Evolutionary conservation across 257 asterid species (phyloP).

Genomic region (Thymus mandschuricus): DNA sequence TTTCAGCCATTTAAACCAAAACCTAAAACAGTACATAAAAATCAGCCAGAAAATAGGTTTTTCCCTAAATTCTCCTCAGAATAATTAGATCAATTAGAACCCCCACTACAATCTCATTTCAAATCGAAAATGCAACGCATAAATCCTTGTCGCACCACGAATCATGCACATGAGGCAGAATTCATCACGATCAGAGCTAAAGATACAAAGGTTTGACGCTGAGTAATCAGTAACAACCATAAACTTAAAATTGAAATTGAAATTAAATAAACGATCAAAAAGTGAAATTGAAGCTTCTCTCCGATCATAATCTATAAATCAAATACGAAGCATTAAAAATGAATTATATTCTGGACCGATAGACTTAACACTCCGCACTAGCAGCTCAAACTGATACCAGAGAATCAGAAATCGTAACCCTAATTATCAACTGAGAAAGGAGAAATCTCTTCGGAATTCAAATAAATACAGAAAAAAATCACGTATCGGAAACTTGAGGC

Average conservation of each 20-base stretch:
- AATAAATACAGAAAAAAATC: not conserved
- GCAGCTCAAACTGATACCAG: not conserved
- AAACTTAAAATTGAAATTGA: not conserved
- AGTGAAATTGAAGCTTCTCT: not conserved
- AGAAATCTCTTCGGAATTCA: not conserved
- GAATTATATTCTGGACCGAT: not conserved
- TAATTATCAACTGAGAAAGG: constrained; percentile 29
- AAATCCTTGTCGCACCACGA: constrained; percentile 39
- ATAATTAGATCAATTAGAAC: constrained; percentile 3
- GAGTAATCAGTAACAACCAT: constrained; percentile 11
- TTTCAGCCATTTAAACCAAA: constrained; percentile 62
- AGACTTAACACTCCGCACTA: not conserved
- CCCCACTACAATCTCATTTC: not conserved
- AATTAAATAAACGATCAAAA: not conserved
- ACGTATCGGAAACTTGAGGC: constrained; percentile 12
- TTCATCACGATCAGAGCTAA: constrained; percentile 7
- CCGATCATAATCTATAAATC: not conserved
- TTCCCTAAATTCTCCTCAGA: not conserved
- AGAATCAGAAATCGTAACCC: constrained; percentile 32
- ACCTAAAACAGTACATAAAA: constrained; percentile 23
- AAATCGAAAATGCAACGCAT: constrained; percentile 23
- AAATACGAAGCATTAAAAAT: not conserved
- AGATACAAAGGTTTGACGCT: not conserved
- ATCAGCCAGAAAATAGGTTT: not conserved
- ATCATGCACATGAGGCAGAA: constrained; percentile 29